Evolutionary conservation across 768 basidiomycete species (phyloP), one percentile per base, ranked within the genome.

Genomic region (Pholiota microspora): DNA sequence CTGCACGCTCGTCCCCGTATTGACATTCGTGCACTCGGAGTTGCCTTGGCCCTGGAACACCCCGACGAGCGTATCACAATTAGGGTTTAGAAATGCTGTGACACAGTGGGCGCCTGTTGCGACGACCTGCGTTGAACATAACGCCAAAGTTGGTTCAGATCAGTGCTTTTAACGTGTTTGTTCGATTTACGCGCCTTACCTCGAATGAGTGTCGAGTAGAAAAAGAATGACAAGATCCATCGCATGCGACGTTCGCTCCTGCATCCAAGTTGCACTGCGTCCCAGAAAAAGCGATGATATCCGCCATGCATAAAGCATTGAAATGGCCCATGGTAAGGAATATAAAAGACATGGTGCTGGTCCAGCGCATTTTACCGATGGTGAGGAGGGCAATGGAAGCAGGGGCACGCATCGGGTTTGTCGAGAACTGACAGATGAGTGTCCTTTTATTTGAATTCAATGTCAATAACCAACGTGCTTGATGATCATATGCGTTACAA

Each of bases 1-100:
- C 45, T 54, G 53, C 16, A 54, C 45, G n/a, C 53, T 32, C 35
- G 53, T 54, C n/a, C 53, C 53, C 25, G 53, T 54, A 28, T 54
- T 54, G 10, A 54, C 53, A 15, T 54, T 8, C 7, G 16, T 24
- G 28, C 53, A 54, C 23, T 13, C 25, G 10, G 34, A 45, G 24
- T 54, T 48, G n/a, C 53, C 53, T 24, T 54, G 53, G 46, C 34
- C 45, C 29, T 54, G 45, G 27, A 28, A 54, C 10, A 54, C 45
- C 3, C 45, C 53, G 13, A 54, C 53, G 6, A 54, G 45, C 4
- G 53, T 46, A 32, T 47, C 32, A 35, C 53, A 54, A 25, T 47
- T 38, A 15, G 53, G 45, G 35, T 47, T 54, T 34, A 29, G 32
- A 23, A 46, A 53, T 1, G 53, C 45, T 25, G 50, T 51, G 6